Evolutionary conservation across 2,329 filamentous ascomycete genomes (phyloP), one percentile per base, ranked within the genome.

Genomic region (Paraphoma chrysanthemicola): DNA sequence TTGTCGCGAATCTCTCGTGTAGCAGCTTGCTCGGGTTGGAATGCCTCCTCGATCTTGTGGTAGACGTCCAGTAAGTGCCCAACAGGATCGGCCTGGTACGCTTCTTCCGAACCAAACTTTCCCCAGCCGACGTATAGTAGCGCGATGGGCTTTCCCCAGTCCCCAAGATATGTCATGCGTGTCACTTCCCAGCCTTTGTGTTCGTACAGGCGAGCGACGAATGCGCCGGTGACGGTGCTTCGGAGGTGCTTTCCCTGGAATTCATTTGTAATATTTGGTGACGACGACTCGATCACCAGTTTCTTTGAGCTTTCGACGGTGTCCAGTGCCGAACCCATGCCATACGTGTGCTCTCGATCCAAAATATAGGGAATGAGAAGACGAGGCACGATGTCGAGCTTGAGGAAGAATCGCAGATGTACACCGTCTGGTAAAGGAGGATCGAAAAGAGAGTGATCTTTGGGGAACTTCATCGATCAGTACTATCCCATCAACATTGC

Each of bases 191-290:
- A 90, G 11, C 86, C 88, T 53, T 83, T 81, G 9, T 68, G 76
- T 56, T 86, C 80, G 66, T 90, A 85, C 0, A 89, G 64, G 56
- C 86, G 87, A 45, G 85, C 79, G 7, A 90, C 71, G 66, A 86
- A 88, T 12, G 83, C 84, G 16, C 88, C 88, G 44, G 90, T 83
- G 45, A 90, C 87, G 17, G 88, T 90, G 63, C 86, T 89, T 58
- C 87, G 83, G 43, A 90, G 78, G 76, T 90, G 87, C 6, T 84
- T 85, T 18, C 84, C 86, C 63, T 89, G 84, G 68, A 90, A 89
- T 14, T 87, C 89, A 73, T 89, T 90, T 30, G 88, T 88, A 53
- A 92, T 90, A 69, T 92, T 92, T 30, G 90, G 90, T 0, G 88
- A 91, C 1, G 88, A 90, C 68, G 91, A 91, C 66, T 92, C 90